Evolutionary conservation across 2,329 filamentous ascomycete genomes (phyloP).

Genomic region (Paecilomyces niveus): DNA sequence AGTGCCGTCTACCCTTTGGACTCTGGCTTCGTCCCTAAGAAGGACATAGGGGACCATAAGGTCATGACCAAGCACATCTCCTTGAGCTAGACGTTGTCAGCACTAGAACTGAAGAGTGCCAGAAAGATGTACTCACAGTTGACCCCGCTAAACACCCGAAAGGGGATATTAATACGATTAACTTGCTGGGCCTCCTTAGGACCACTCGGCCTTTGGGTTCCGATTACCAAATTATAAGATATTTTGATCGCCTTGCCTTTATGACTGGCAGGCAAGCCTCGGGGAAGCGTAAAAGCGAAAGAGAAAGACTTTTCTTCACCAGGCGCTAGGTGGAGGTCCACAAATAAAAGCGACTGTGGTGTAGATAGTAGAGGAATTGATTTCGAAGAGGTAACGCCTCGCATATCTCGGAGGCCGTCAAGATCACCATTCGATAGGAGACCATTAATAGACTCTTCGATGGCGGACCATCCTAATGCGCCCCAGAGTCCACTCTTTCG

Average conservation of each 20-base stretch:
- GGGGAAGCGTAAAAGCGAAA: conserved; percentile 79
- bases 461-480: conserved; percentile 77
- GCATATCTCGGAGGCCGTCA: conserved; percentile 93
- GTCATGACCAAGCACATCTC: conserved; percentile 86
- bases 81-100: conserved; percentile 47
- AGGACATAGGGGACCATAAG: conserved; percentile 91
- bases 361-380: conserved; percentile 88
- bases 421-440: conserved; percentile 79
- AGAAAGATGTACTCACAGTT: conserved; percentile 48
- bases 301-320: conserved; percentile 84
- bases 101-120: background rate
- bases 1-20: conserved; percentile 44
- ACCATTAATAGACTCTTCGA: conserved; percentile 82
- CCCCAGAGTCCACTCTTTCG: conserved; percentile 72
- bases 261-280: conserved; percentile 83
- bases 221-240: conserved; percentile 81
- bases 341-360: conserved; percentile 91
- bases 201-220: conserved; percentile 77
- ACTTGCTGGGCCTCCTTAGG: conserved; percentile 71
- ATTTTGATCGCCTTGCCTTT: conserved; percentile 92
- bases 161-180: conserved; percentile 85
- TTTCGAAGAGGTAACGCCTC: conserved; percentile 75
- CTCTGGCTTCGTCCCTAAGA: conserved; percentile 71
- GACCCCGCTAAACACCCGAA: conserved; percentile 87
- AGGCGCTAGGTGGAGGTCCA: conserved; percentile 78